These are phyloP conservation scores for Syncephalastrum monosporum DNA, from an alignment of 371 early-diverging fungal genomes.

Conservation along the genomic window DNA sequence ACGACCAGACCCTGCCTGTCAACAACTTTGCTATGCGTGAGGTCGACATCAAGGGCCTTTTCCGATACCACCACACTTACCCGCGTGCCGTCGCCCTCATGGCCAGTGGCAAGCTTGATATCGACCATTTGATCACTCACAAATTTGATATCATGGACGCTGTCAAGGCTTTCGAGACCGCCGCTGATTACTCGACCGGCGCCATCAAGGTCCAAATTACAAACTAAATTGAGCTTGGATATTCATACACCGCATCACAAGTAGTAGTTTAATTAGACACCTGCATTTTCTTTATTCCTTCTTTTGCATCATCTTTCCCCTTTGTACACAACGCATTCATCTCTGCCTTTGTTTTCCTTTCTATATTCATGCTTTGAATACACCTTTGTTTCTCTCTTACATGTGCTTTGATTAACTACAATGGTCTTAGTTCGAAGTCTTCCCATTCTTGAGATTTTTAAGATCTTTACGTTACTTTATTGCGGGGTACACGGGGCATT, in stretches of 20 bases:
- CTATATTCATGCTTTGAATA: no score
- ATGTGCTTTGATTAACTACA: no score
- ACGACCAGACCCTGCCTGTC: constrained; percentile 42
- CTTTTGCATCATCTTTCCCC: no score
- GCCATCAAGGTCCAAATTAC: constrained; percentile 46
- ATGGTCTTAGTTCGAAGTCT: no score
- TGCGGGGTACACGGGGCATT: no score
- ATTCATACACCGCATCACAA: not conserved
- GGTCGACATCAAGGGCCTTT: constrained; percentile 43
- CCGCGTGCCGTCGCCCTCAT: constrained; percentile 41
- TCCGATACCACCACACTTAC: constrained; percentile 45
- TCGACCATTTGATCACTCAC: constrained; percentile 40
- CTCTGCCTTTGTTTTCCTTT: no score
- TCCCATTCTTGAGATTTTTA: no score
- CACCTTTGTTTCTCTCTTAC: no score
- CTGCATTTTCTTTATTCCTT: no score
- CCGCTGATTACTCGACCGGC: constrained; percentile 33
- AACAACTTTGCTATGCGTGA: constrained; percentile 54
- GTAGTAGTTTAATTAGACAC: no score
- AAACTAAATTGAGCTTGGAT: constrained; percentile 19
- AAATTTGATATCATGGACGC: constrained; percentile 43
- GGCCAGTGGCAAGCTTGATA: constrained; percentile 30
- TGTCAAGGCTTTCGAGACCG: constrained; percentile 41
- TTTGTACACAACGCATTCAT: no score
- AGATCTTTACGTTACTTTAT: no score